Conservation (phyloP, 163 green algal genomes). For the Chlamydomonas reinhardtii region DNA sequence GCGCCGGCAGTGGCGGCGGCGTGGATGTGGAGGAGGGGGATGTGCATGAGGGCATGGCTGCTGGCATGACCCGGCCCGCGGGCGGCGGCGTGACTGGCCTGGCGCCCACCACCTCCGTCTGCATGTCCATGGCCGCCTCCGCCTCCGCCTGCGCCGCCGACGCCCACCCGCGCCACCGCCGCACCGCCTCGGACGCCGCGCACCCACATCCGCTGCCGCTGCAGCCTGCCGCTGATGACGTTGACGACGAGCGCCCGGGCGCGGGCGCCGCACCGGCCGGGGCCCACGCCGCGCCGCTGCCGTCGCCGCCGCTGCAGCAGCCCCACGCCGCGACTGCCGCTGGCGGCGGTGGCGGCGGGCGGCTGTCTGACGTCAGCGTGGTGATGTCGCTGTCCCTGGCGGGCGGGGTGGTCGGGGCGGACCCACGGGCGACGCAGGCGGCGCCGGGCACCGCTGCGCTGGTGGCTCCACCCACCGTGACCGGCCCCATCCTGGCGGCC, state of each 20-base stretch:
- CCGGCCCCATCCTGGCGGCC: not conserved
- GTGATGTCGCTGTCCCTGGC: conserved; percentile 6
- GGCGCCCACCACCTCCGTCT: no score
- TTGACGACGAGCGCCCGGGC: not conserved
- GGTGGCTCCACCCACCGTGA: conserved; percentile 4
- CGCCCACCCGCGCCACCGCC: no score
- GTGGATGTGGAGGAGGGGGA: no score
- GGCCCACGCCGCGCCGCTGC: not conserved
- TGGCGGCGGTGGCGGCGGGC: not conserved
- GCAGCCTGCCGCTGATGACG: no score
- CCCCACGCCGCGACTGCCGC: not conserved
- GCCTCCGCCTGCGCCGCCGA: no score
- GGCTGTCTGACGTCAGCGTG: conserved; percentile 19
- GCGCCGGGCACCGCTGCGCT: not conserved
- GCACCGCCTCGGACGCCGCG: no score
- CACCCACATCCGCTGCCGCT: no score
- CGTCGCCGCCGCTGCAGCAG: not conserved
- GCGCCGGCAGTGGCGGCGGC: no score
- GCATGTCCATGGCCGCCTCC: no score
- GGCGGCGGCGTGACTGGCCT: no score
- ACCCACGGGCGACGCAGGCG: not conserved
- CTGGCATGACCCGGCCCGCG: no score
- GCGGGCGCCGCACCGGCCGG: not conserved
- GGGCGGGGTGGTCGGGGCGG: not conserved
- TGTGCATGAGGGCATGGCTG: no score